Evolutionary conservation across 2,329 filamentous ascomycete genomes (phyloP).

Genomic region (Monilinia fructicola): DNA sequence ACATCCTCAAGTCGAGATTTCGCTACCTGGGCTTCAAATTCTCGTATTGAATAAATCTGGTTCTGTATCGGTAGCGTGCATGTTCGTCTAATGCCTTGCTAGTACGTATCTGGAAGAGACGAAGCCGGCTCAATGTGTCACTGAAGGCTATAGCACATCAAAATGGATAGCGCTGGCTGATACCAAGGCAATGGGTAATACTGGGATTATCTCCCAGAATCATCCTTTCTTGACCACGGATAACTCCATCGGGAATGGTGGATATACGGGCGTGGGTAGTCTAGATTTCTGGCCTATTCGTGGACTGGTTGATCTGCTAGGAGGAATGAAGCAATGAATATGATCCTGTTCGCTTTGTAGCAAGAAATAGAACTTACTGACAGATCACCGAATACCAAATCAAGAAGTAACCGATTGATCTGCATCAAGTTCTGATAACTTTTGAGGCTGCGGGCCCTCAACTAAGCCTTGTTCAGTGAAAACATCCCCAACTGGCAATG

Average conservation of each 20-base stretch:
- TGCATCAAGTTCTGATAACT: not conserved
- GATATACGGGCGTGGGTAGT: slow-evolving; percentile 1
- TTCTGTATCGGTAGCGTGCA: not conserved
- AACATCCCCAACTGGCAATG: not conserved
- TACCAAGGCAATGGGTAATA: not conserved
- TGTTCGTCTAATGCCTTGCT: slow-evolving; percentile 1
- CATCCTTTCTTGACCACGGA: not conserved
- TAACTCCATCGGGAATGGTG: not conserved
- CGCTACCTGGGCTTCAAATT: not conserved
- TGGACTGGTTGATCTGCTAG: not conserved
- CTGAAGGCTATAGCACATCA: not conserved
- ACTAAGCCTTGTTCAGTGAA: slow-evolving; percentile 1
- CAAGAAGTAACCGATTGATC: not conserved
- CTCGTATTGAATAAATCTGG: not conserved
- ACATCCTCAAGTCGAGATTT: not conserved
- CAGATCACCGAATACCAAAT: not conserved
- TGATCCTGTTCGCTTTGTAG: slow-evolving; percentile 4
- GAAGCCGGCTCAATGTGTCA: not conserved
- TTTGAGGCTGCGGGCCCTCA: not conserved
- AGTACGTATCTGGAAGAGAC: not conserved
- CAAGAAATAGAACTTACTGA: not conserved
- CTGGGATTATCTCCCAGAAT: not conserved
- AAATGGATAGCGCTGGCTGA: not conserved
- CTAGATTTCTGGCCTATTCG: slow-evolving; percentile 4
- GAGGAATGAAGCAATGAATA: not conserved